A percentile compares a stretch with the other conserved stretches of the same genome.
These are phyloP conservation scores for Pythium aphanidermatum DNA, from an alignment of 352 stramenopile species.

Conservation along the genomic window DNA sequence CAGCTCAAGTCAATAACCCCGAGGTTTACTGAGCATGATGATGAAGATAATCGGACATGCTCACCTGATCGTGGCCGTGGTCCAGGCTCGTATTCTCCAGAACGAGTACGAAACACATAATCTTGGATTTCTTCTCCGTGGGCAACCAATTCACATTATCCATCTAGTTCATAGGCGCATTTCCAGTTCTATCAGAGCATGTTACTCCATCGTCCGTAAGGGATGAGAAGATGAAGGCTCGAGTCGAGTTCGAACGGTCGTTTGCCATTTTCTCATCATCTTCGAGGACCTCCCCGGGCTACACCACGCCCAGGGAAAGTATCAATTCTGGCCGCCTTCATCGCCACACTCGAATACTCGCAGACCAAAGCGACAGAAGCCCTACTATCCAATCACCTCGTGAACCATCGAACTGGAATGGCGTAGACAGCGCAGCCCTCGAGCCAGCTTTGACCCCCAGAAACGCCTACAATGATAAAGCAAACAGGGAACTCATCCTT, in stretches of 20 bases:
- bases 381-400: too few relatives aligned
- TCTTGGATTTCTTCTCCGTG: not conserved
- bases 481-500: slow-evolving; percentile 37
- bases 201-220: slow-evolving; percentile 12
- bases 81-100: slow-evolving; percentile 37
- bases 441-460: slow-evolving; percentile 33
- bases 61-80: slow-evolving; percentile 14
- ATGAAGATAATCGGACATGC: not conserved
- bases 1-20: slow-evolving; percentile 40
- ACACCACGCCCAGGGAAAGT: too few relatives aligned
- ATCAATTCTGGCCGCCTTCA: too few relatives aligned
- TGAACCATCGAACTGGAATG: slow-evolving; percentile 13
- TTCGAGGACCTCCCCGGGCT: too few relatives aligned
- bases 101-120: slow-evolving; percentile 42
- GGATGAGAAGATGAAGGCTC: slow-evolving; percentile 8
- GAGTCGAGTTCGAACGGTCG: slow-evolving; percentile 9
- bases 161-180: slow-evolving; percentile 40
- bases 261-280: slow-evolving; percentile 15
- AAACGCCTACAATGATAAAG: slow-evolving; percentile 34
- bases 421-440: slow-evolving; percentile 24
- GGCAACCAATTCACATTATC: not conserved
- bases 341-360: not conserved
- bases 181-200: slow-evolving; percentile 30
- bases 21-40: slow-evolving; percentile 20
- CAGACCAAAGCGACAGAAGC: not conserved